Percentiles rank a stretch among this genome's conserved stretches.
Conservation (phyloP, 2,329 filamentous ascomycete species). For the Ambrosiella beaveri region DNA sequence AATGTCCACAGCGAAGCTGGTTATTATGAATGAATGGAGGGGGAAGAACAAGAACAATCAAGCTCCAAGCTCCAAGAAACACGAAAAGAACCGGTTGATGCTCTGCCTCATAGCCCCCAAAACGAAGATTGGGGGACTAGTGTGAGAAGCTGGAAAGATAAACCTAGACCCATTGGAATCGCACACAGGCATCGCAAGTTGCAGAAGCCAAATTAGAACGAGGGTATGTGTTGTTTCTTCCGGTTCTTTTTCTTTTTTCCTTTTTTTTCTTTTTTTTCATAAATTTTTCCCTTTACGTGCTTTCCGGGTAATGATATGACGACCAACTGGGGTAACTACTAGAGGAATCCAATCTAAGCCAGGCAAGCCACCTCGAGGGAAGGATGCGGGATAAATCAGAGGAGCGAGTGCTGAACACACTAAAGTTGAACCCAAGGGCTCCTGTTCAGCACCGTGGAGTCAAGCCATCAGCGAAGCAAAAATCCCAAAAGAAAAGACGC, state of each 20-base stretch:
- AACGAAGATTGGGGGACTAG: constrained; percentile 1
- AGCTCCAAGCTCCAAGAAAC: not conserved
- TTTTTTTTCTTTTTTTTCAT: not conserved
- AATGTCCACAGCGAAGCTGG: not conserved
- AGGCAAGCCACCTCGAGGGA: constrained; percentile 7
- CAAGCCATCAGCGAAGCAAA: not conserved
- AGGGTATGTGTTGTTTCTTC: not conserved
- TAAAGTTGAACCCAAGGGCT: not conserved
- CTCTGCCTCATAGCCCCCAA: constrained; percentile 1
- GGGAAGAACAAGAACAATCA: constrained; percentile 2
- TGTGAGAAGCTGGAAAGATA: constrained; percentile 1
- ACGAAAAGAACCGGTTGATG: constrained; percentile 2
- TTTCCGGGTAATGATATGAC: not conserved
- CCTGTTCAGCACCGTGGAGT: not conserved
- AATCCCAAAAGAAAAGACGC: not conserved
- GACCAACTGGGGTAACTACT: not conserved
- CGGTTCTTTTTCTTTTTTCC: not conserved
- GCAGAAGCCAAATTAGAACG: not conserved
- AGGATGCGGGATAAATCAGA: constrained; percentile 4
- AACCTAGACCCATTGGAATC: not conserved
- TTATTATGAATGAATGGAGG: constrained; percentile 1
- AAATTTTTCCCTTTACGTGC: not conserved
- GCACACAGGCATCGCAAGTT: not conserved
- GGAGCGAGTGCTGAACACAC: constrained; percentile 3
- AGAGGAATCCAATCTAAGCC: not conserved